These are phyloP conservation scores for Diddensiella transvaalensis DNA, from an alignment of 805 yeast genomes.

Conservation along the genomic window DNA sequence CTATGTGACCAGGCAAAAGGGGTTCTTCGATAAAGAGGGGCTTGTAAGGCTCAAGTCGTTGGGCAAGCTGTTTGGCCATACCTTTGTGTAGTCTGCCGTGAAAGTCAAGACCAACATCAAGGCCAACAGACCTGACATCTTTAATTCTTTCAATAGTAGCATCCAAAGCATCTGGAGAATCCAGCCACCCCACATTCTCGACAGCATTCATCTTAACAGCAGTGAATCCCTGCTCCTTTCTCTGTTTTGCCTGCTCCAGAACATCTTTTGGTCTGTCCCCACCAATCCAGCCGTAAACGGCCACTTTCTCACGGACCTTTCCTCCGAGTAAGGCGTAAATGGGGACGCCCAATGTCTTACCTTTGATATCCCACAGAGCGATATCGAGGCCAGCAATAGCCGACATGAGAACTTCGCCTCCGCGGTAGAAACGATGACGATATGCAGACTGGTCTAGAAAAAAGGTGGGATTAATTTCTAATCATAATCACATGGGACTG, in stretches of 20 bases:
- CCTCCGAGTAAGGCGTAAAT: slow-evolving; percentile 33
- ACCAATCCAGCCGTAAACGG: slow-evolving; percentile 35
- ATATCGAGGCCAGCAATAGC: slow-evolving; percentile 35
- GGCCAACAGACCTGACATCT: slow-evolving; percentile 27
- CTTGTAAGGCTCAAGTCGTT: slow-evolving; percentile 26
- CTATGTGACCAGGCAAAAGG: slow-evolving; percentile 29
- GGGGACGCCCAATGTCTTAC: slow-evolving; percentile 32
- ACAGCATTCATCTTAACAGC: slow-evolving; percentile 35
- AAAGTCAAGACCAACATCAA: slow-evolving; percentile 32
- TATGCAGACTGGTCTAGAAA: slow-evolving; percentile 24
- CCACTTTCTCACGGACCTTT: slow-evolving; percentile 29
- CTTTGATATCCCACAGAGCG: slow-evolving; percentile 35
- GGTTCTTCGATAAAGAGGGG: slow-evolving; percentile 34
- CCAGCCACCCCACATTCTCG: slow-evolving; percentile 27
- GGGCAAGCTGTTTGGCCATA: slow-evolving; percentile 32
- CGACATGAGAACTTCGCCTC: slow-evolving; percentile 33
- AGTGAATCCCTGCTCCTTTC: slow-evolving; percentile 33
- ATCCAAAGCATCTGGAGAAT: slow-evolving; percentile 27
- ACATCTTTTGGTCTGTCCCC: slow-evolving; percentile 28
- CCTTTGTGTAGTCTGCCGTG: slow-evolving; percentile 33
- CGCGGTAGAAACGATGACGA: slow-evolving; percentile 33
- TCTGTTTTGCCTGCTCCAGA: slow-evolving; percentile 26
- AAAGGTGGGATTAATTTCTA: no score
- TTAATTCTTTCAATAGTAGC: slow-evolving; percentile 29
- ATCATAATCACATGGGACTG: no score